Conservation (phyloP, 2,329 filamentous ascomycete genomes). For the Penicillium nordicum region DNA sequence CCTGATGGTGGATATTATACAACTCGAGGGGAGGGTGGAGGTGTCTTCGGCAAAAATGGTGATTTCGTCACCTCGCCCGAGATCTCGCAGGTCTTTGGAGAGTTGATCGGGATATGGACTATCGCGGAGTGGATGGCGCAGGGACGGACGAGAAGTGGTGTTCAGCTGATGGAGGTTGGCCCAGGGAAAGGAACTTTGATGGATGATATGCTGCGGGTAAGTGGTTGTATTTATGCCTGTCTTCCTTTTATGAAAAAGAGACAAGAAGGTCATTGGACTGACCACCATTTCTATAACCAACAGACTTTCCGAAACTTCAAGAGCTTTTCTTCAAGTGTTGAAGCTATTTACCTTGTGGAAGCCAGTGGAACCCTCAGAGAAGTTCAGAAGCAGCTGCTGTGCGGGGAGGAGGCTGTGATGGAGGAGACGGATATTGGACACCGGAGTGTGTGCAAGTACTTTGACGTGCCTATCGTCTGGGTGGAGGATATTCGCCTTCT, state of each 20-base stretch:
- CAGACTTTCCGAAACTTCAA: constrained; percentile 84
- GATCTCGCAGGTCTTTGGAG: constrained; percentile 95
- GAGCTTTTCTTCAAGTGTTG: constrained; percentile 69
- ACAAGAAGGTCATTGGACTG: not conserved
- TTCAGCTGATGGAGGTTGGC: constrained; percentile 90
- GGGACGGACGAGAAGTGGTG: constrained; percentile 66
- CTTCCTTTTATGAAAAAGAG: not conserved
- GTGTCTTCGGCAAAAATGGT: constrained; percentile 88
- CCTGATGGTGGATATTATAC: constrained; percentile 94
- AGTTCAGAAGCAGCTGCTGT: constrained; percentile 77
- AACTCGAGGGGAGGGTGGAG: constrained; percentile 63
- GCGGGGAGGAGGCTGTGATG: constrained; percentile 65
- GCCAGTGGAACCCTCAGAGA: constrained; percentile 76
- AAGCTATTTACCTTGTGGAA: constrained; percentile 90
- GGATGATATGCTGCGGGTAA: constrained; percentile 88
- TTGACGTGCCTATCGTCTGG: constrained; percentile 76
- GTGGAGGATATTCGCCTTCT: constrained; percentile 84
- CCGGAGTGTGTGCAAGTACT: constrained; percentile 72
- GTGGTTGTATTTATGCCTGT: constrained; percentile 28
- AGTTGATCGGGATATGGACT: constrained; percentile 90
- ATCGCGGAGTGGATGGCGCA: constrained; percentile 96
- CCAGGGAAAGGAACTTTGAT: constrained; percentile 93
- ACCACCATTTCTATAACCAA: constrained; percentile 1
- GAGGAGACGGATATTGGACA: constrained; percentile 70
- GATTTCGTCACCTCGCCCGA: constrained; percentile 98